Evolutionary conservation across 1,139 yeast genomes (phyloP), one percentile per base, ranked within the genome.

Genomic region (Yamadazyma atlantica): DNA sequence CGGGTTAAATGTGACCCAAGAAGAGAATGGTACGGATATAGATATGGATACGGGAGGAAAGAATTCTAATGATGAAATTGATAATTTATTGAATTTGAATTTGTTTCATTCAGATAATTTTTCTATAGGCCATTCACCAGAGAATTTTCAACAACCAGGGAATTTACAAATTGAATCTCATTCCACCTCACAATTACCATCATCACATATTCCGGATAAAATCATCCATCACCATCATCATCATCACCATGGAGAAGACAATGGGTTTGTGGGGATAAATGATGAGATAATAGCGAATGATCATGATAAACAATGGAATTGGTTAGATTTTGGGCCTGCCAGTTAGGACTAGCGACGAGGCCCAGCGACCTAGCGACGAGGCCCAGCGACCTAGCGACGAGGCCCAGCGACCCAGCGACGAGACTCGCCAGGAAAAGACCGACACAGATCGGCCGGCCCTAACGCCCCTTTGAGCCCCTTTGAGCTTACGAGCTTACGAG

Each of bases 61-160:
- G 12, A 16, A 7, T 13, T 26, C 29, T n/a, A 29, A 29, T 23
- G 75, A 69, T 46, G 74, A 69, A 39, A 66, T 69, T 24, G 75
- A 69, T 41, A 63, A 62, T 39, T 51, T 69, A 30, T 56, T 69
- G 33, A 67, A 68, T 44, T 59, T 66, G 58, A 68, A 67, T 42
- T 49, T 68, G 29, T 69, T 69, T 43, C 73, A 64, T 44, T 48
- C 63, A 15, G 71, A 66, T 29, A 42, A 52, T 31, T 63, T 55
- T 37, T 53, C 50, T 11, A 50, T 53, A 8, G 44, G 44, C 6
- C 35, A 34, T 15, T 28, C 30, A 7, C 30, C 30, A 5, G 5
- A 27, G n/a, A n/a, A n/a, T n/a, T n/a, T n/a, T 24, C 18, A 30
- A 31, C 11, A 30, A 26, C 15, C n/a, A 37, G 28, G 17, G 3